Evolutionary conservation across 176 grass and related monocot species (phyloP).

Genomic region (Oryza glumipatula): DNA sequence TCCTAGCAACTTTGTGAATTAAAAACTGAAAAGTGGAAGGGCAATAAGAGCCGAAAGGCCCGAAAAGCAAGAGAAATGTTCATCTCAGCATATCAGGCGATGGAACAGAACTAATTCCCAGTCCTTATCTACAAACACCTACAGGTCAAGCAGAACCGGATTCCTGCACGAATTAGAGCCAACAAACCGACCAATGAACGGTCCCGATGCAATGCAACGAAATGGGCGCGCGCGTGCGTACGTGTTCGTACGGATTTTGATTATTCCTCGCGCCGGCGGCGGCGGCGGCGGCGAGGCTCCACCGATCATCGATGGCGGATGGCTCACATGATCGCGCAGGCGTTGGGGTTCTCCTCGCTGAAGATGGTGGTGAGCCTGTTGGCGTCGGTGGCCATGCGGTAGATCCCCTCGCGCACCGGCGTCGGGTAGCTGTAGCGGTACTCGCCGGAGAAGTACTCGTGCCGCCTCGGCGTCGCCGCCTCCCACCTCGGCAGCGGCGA

Average conservation of each 20-base stretch:
- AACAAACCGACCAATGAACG: neutral
- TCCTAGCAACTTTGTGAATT: neutral
- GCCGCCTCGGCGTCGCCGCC: constrained; percentile 56
- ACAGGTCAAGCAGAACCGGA: neutral
- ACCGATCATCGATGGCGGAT: neutral
- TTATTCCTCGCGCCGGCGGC: constrained; percentile 13
- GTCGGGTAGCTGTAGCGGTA: constrained; percentile 90
- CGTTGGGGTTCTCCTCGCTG: constrained; percentile 99
- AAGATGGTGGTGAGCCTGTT: constrained; percentile 94
- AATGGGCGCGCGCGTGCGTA: neutral
- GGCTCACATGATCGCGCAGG: constrained; percentile 75
- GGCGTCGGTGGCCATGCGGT: constrained; percentile 88
- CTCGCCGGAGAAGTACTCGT: constrained; percentile 92
- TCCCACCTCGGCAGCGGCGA: constrained; percentile 89
- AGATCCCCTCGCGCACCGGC: constrained; percentile 93
- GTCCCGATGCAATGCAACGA: constrained; percentile 26
- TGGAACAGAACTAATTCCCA: neutral
- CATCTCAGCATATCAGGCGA: neutral
- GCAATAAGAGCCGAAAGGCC: neutral
- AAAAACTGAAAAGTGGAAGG: neutral
- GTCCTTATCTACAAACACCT: neutral
- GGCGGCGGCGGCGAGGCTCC: neutral
- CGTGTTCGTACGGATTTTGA: neutral
- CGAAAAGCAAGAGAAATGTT: neutral
- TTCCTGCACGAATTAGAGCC: neutral